Base-by-base conservation (phyloP, 768 basidiomycete species). In the Pleurotus ostreatus region DNA sequence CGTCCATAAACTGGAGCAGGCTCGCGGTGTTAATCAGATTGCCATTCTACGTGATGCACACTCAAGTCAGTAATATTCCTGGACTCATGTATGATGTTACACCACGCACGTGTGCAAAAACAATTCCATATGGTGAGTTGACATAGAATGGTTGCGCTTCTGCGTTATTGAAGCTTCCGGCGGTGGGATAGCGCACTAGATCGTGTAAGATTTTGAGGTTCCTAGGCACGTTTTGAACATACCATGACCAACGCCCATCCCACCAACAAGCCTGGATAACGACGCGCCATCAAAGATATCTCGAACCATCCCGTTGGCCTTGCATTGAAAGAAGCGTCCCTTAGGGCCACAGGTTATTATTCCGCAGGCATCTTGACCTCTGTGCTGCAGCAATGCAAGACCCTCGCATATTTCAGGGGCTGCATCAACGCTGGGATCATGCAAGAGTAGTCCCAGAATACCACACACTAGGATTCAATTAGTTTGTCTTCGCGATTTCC, bases 81-180 rank as follows among this genome's bases (percentile, higher is more conserved):
- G 30, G 8, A 11, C 30, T 34, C 30, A 11, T 22, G 61, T 49
- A 57, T 25, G n/a, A 5, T 60, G 16, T 45, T 46, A 53, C 16
- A 54, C 25, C 46, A 43, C 88, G 60, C 69, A 95, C 96, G 78
- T 99, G 96, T 16, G 92, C 97, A 67, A 99, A 89, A 59, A 95
- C 93, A 66, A 99, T 96, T 51, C 97, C 97, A 70, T 98, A 99
- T 2, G 97, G 97, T n/a, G 94, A 96, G 75, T 99, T 99, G 64
- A 99, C 97, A 68, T 99, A 99, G 79, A 99, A 99, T 1, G 97
- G 97, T 68, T 99, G 97, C 6, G 97, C 95, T 69, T 99, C 97
- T 9, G 96, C 88, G 62, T 97, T 91, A 57, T 94, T 91, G 57
- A 94, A 97, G 66, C 93, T 94, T 49, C 97, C 97, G 53, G 97